Evolutionary conservation across 1,139 yeast genomes (phyloP).

Genomic region (Pichia inconspicua): DNA sequence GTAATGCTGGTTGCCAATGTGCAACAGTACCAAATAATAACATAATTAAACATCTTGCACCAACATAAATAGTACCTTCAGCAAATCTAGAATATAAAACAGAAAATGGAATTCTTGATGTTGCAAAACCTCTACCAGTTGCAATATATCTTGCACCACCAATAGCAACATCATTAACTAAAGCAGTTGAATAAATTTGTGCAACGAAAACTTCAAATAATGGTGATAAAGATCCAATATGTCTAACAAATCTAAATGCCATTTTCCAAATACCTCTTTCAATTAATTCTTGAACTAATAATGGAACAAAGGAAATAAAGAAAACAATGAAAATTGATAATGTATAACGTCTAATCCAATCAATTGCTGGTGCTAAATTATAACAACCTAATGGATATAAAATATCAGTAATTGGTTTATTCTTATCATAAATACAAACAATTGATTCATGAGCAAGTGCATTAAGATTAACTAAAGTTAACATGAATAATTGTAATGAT

Average conservation of each 20-base stretch:
- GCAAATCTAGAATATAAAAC: conserved; percentile 95
- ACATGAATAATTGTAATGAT: conserved; percentile 87
- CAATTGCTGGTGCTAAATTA: conserved; percentile 81
- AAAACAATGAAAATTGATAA: conserved; percentile 96
- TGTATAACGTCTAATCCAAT: conserved; percentile 97
- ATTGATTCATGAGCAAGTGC: conserved; percentile 87
- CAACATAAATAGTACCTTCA: conserved; percentile 92
- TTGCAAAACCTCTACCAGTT: conserved; percentile 98
- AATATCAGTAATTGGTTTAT: conserved; percentile 80
- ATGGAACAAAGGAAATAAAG: conserved; percentile 94
- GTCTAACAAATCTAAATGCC: conserved; percentile 82
- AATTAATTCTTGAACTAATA: conserved; percentile 92
- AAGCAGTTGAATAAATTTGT: conserved; percentile 90
- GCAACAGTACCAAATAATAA: conserved; percentile 85
- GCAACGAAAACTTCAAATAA: conserved; percentile 97
- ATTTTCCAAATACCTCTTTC: conserved; percentile 99
- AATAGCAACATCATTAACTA: conserved; percentile 84
- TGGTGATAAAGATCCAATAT: conserved; percentile 84
- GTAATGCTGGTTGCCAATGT: conserved; percentile 93
- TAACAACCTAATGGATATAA: conserved; percentile 89
- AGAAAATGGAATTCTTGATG: conserved; percentile 96
- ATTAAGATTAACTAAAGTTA: conserved; percentile 86
- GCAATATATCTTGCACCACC: conserved; percentile 99
- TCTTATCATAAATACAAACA: conserved; percentile 73
- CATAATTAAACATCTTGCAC: conserved; percentile 86